These are phyloP conservation scores for Camellia granthamiana DNA, from an alignment of 148 eudicot genomes.

Conservation along the genomic window DNA sequence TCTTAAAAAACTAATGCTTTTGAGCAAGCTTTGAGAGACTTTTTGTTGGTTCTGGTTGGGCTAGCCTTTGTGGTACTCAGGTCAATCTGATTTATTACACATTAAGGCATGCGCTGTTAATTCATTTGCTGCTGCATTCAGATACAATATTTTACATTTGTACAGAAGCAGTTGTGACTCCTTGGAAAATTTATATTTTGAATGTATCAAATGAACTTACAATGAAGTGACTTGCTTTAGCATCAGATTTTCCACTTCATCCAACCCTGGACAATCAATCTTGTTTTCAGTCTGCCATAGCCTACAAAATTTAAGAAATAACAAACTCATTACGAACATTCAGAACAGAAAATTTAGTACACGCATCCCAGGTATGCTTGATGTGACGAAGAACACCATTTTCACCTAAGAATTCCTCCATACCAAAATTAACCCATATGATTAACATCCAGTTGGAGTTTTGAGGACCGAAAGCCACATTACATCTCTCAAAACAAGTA, in stretches of 20 bases:
- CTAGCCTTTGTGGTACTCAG: slow-evolving; percentile 24
- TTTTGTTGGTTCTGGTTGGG: slow-evolving; percentile 22
- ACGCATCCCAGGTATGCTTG: not conserved
- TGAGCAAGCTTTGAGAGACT: too few relatives aligned
- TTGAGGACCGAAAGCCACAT: not conserved
- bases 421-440: not conserved
- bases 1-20: too few relatives aligned
- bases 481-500: not conserved
- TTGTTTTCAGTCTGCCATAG: slow-evolving; percentile 18
- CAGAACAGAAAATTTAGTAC: not conserved
- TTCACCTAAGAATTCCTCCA: not conserved
- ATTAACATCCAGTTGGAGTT: not conserved
- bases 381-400: not conserved
- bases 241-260: slow-evolving; percentile 24
- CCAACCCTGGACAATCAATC: slow-evolving; percentile 17
- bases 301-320: slow-evolving; percentile 19
- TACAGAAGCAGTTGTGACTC: too few relatives aligned
- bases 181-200: too few relatives aligned
- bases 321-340: not conserved
- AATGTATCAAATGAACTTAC: too few relatives aligned
- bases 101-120: slow-evolving; percentile 4
- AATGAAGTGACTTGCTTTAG: slow-evolving; percentile 9
- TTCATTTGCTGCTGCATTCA: not conserved
- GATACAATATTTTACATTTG: too few relatives aligned
- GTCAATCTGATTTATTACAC: slow-evolving; percentile 29